Evolutionary conservation across 2,329 filamentous ascomycete genomes (phyloP), one percentile per base, ranked within the genome.

Genomic region (Ascochyta lentis): DNA sequence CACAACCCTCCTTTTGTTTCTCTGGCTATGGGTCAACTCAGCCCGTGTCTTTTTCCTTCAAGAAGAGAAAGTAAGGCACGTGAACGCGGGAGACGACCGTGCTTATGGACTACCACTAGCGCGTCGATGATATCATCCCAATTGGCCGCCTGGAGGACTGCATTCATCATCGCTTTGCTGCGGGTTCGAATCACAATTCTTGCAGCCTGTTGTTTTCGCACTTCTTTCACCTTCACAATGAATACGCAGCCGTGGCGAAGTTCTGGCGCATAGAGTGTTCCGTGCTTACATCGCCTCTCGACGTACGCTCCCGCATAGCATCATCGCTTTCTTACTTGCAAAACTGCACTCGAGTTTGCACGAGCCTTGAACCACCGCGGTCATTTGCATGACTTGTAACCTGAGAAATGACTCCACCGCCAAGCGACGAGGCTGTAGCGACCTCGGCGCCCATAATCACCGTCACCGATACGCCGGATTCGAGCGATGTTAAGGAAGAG

Each of bases 61-160:
- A 3, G 10, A 5, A 12, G 12, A 31, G 12, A 31, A 13, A 13
- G 12, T n/a, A 35, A 16, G n/a, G 22, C 54, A 57, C 44, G 44
- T 53, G 49, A 53, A 26, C 37, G 60, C 60, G 54, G 55, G 51
- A 57, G 22, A 38, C 41, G 56, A 50, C 59, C 63, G 63, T 49
- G 46, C 46, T 9, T 34, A 33, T 23, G 19, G 27, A 6, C 15
- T 22, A 31, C 10, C n/a, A n/a, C 44, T 66, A 65, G 64, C 62
- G 64, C 44, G 55, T 60, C 46, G 44, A 58, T 66, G 64, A 66
- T 60, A 65, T 66, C 62, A 66, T 65, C 41, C 40, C 50, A 43
- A 45, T 41, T 54, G 43, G 41, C 34, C 35, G 56, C 54, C 57
- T 43, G 13, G 34, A 40, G 41, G 27, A 44, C 39, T n/a, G 35